These are phyloP conservation scores for Melastoma malabathricum DNA, from an alignment of 345 rosid species.

Conservation along the genomic window DNA sequence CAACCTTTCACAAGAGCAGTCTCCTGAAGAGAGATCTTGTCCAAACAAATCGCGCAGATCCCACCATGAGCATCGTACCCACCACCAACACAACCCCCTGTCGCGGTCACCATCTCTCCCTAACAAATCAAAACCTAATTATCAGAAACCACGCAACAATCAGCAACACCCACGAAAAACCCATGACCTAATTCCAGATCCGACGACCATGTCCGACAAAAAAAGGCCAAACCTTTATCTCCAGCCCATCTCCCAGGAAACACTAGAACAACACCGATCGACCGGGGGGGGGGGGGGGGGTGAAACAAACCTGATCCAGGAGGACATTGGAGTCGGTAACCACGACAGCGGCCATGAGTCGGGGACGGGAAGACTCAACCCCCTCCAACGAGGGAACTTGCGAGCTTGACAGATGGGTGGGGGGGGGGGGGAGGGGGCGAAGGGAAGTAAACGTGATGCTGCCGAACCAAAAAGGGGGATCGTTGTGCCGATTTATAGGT, in stretches of 20 bases:
- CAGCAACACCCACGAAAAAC: no score
- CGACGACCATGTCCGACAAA: no score
- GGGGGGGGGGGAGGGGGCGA: no score
- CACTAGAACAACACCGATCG: neutral
- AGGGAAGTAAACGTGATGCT: no score
- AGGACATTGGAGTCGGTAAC: conserved; percentile 9
- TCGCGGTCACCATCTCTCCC: conserved; percentile 24
- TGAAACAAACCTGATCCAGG: conserved; percentile 19
- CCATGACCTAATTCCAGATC: no score
- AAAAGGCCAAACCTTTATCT: no score
- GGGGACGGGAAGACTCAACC: no score
- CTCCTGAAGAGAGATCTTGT: conserved; percentile 69
- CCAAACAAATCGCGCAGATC: conserved; percentile 75
- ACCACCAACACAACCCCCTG: conserved; percentile 17
- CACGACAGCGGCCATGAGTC: conserved; percentile 15
- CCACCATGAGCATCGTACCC: conserved; percentile 53
- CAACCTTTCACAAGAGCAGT: conserved; percentile 90
- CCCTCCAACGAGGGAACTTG: no score
- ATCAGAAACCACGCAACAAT: neutral
- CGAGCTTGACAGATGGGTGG: no score
- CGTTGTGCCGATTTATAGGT: no score
- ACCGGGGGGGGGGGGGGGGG: neutral
- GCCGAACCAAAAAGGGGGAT: no score
- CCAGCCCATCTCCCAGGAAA: neutral
- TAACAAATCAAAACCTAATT: conserved; percentile 14